Percentiles rank a stretch among this genome's conserved stretches.
These are phyloP conservation scores for Tirmania nivea DNA, from an alignment of 495 filamentous ascomycete genomes.

Conservation along the genomic window DNA sequence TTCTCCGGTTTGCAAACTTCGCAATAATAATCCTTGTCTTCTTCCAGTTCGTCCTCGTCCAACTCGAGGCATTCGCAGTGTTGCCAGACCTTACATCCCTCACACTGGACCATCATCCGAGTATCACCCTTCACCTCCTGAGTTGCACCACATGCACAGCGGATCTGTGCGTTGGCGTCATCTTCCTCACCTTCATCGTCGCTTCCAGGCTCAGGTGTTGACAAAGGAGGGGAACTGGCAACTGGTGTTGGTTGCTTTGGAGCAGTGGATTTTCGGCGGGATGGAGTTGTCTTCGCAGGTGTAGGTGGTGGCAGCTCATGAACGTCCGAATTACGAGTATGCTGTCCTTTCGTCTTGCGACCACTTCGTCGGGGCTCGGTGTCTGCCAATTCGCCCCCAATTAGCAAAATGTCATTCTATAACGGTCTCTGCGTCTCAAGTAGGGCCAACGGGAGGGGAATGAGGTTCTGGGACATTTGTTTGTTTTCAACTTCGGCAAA, in stretches of 20 bases:
- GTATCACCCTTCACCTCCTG: slow-evolving; percentile 62
- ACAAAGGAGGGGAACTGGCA: slow-evolving; percentile 23
- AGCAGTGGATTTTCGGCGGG: slow-evolving; percentile 34
- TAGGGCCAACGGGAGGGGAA: neutral
- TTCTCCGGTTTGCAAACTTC: slow-evolving; percentile 70
- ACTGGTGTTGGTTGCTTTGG: slow-evolving; percentile 25
- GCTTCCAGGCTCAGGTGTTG: slow-evolving; percentile 29
- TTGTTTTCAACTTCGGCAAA: neutral
- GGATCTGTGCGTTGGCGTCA: slow-evolving; percentile 46
- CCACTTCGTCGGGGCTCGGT: slow-evolving; percentile 79
- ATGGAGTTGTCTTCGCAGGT: slow-evolving; percentile 36
- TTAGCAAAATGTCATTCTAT: neutral
- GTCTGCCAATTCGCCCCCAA: neutral
- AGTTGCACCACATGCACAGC: slow-evolving; percentile 78
- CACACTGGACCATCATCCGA: slow-evolving; percentile 78
- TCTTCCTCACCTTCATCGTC: slow-evolving; percentile 33
- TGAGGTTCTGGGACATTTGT: neutral
- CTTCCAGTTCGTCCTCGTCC: neutral
- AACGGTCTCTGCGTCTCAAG: neutral
- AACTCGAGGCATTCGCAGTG: slow-evolving; percentile 82
- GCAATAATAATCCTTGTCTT: slow-evolving; percentile 61
- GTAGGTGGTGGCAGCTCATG: slow-evolving; percentile 33
- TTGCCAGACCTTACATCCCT: slow-evolving; percentile 80
- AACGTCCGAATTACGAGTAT: slow-evolving; percentile 53
- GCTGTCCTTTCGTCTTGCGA: slow-evolving; percentile 85